Evolutionary conservation across 345 rosid genomes (phyloP).

Genomic region (Gossypioides kirkii): DNA sequence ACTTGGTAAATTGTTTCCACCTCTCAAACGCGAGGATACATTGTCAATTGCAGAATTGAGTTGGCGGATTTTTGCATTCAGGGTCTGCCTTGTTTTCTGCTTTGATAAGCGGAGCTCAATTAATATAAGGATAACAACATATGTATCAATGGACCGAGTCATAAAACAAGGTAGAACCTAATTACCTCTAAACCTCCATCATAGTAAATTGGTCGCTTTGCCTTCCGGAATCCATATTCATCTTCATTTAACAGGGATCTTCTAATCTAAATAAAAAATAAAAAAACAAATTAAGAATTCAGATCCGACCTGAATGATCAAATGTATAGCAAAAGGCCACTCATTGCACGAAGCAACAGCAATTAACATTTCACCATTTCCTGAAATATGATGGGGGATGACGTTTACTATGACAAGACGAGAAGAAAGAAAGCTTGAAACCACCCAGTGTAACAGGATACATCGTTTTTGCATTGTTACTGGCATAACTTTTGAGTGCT

Average conservation of each 20-base stretch:
- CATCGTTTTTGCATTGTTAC: neutral
- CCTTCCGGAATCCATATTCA: constrained; percentile 70
- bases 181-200: constrained; percentile 85
- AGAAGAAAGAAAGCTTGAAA: neutral
- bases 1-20: constrained; percentile 40
- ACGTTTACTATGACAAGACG: neutral
- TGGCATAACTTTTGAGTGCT: neutral
- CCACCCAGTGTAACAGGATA: neutral
- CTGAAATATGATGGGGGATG: neutral
- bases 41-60: constrained; percentile 90
- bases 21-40: constrained; percentile 78
- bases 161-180: neutral
- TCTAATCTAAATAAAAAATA: constrained; percentile 49
- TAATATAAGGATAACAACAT: neutral
- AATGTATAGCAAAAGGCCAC: neutral
- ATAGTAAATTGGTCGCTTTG: constrained; percentile 70
- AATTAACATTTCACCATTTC: neutral
- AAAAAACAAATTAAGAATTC: neutral
- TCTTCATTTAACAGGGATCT: constrained; percentile 74
- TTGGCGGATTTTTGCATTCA: constrained; percentile 84
- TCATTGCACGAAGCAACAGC: neutral
- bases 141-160: neutral
- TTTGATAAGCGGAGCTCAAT: constrained; percentile 14
- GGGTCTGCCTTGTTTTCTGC: constrained; percentile 80
- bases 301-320: constrained; percentile 1